Conservation (phyloP, 2,329 filamentous ascomycete species). For the Penicillium carneum region DNA sequence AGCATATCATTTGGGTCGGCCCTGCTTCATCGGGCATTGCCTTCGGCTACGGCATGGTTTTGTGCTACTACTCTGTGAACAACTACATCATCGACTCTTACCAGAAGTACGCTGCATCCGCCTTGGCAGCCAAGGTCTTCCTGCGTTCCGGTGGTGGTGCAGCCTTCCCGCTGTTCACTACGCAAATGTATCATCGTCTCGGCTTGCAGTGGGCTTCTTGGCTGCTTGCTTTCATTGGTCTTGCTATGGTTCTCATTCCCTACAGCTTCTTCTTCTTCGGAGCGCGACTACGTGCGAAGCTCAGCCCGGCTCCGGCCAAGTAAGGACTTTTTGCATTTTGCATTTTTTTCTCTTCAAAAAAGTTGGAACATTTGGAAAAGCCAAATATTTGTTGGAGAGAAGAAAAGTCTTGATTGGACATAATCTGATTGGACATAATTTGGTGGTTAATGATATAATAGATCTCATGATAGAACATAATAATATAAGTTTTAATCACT, state of each 20-base stretch:
- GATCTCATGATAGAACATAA: not conserved
- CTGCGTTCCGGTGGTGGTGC: slow-evolving; percentile 70
- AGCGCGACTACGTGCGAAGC: slow-evolving; percentile 24
- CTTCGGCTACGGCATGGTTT: slow-evolving; percentile 80
- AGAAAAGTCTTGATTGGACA: not conserved
- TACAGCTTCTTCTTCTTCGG: slow-evolving; percentile 34
- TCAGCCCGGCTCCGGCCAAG: slow-evolving; percentile 6
- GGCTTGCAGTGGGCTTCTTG: slow-evolving; percentile 76
- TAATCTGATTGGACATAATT: not conserved
- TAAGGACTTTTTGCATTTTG: not conserved
- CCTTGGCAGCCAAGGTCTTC: slow-evolving; percentile 58
- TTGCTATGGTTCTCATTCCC: slow-evolving; percentile 35
- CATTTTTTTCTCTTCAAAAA: not conserved
- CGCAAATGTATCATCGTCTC: slow-evolving; percentile 75
- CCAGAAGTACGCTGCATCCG: slow-evolving; percentile 52
- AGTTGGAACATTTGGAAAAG: not conserved
- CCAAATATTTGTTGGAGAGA: not conserved
- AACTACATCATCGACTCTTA: slow-evolving; percentile 75
- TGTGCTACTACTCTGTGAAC: slow-evolving; percentile 76
- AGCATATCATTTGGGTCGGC: slow-evolving; percentile 60
- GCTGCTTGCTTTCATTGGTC: slow-evolving; percentile 66
- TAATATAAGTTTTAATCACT: not conserved
- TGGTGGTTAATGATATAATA: not conserved
- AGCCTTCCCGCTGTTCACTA: slow-evolving; percentile 74
- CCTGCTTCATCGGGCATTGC: slow-evolving; percentile 67